These are phyloP conservation scores for Chloridella minuta DNA, from an alignment of 352 stramenopile genomes.

Conservation along the genomic window DNA sequence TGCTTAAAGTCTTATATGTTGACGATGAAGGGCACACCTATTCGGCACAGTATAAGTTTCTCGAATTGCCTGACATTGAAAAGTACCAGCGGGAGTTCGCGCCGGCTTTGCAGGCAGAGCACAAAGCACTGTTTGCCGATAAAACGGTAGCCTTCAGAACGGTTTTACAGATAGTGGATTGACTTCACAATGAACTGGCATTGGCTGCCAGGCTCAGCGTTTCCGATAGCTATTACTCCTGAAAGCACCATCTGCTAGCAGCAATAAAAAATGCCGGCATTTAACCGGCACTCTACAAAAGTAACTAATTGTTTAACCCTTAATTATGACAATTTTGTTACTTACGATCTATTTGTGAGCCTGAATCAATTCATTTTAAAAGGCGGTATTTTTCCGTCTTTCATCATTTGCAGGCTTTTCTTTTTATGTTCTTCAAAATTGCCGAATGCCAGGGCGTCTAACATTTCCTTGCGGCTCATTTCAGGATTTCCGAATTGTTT, in stretches of 20 bases:
- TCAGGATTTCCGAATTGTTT: not conserved
- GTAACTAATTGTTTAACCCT: not conserved
- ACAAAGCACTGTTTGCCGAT: not conserved
- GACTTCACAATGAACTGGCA: not conserved
- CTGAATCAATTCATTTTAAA: not conserved
- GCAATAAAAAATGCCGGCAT: not conserved
- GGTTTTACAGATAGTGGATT: not conserved
- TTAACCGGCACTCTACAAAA: not conserved
- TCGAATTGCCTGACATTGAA: not conserved
- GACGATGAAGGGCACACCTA: not conserved
- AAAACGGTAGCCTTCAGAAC: not conserved
- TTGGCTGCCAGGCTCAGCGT: too few relatives aligned
- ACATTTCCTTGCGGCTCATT: not conserved
- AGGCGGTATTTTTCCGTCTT: not conserved
- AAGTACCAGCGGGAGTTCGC: not conserved
- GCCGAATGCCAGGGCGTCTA: not conserved
- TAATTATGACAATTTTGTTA: slow-evolving; percentile 7
- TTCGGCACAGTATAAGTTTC: not conserved
- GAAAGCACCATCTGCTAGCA: not conserved
- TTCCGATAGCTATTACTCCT: too few relatives aligned
- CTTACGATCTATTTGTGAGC: not conserved
- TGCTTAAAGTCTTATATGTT: not conserved
- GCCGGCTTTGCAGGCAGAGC: not conserved
- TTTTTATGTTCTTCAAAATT: slow-evolving; percentile 7
- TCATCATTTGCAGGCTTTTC: not conserved